phyloP scores from a whole-genome alignment of 1,284 basidiomycete species.

The Puccinia hordei region DNA sequence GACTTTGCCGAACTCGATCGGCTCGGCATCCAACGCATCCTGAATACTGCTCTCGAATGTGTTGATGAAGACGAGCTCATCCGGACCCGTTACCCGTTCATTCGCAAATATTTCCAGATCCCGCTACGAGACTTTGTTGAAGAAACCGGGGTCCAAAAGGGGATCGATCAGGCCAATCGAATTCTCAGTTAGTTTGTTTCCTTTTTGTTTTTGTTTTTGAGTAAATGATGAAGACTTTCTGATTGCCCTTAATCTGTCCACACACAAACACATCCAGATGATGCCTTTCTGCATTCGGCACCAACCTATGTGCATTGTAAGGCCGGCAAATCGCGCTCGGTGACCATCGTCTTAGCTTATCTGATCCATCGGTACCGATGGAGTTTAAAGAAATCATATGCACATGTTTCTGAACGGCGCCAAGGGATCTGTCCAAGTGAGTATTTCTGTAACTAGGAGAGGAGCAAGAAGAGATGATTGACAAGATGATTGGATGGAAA shows the following conservation, averaged over 20 bases:
- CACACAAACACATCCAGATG: slow-evolving; percentile 66
- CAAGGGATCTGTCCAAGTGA: slow-evolving; percentile 83
- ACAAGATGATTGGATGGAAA: not conserved
- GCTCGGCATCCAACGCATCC: slow-evolving; percentile 80
- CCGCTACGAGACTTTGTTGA: slow-evolving; percentile 94
- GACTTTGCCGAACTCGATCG: slow-evolving; percentile 73
- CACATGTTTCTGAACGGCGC: slow-evolving; percentile 83
- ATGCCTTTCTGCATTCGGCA: slow-evolving; percentile 80
- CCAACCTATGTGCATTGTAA: slow-evolving; percentile 95
- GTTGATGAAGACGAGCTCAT: slow-evolving; percentile 71
- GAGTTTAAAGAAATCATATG: slow-evolving; percentile 85
- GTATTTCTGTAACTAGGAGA: not conserved
- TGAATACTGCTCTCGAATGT: slow-evolving; percentile 89
- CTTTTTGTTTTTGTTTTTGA: slow-evolving; percentile 4
- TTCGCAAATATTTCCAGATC: slow-evolving; percentile 80
- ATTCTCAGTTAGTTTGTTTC: slow-evolving; percentile 70
- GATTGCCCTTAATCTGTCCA: too few relatives aligned
- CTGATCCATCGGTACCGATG: slow-evolving; percentile 86
- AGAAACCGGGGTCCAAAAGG: slow-evolving; percentile 81
- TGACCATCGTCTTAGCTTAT: slow-evolving; percentile 96
- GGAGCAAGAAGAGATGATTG: not conserved
- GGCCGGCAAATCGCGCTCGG: slow-evolving; percentile 90
- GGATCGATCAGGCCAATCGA: slow-evolving; percentile 79
- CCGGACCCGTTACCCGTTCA: not conserved
- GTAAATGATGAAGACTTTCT: not conserved